Percentiles rank a stretch among this genome's conserved stretches.
Conservation (phyloP, 2,329 filamentous ascomycete genomes). For the Cercospora janseana region DNA sequence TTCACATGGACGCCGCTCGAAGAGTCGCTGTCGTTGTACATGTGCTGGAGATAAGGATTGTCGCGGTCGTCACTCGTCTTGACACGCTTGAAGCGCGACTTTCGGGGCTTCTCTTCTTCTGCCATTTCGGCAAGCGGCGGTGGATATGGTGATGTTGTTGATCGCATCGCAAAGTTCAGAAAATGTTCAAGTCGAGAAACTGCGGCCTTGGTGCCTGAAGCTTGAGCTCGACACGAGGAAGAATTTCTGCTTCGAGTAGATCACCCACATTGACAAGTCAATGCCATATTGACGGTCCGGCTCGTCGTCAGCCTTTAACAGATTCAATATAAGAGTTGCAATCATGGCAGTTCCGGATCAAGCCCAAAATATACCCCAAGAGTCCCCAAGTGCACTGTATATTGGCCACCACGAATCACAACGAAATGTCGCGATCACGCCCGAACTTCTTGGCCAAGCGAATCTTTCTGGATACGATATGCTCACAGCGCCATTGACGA, state of each 20-base stretch:
- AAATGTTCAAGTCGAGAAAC: conserved; percentile 2
- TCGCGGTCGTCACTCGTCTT: conserved; percentile 57
- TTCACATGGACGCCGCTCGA: conserved; percentile 33
- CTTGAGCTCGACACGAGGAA: background rate
- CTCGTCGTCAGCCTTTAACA: background rate
- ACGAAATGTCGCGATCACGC: conserved; percentile 44
- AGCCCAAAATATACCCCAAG: conserved; percentile 26
- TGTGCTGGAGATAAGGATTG: conserved; percentile 92
- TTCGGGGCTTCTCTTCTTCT: conserved; percentile 28
- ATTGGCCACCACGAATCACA: conserved; percentile 72
- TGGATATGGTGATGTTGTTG: conserved; percentile 7
- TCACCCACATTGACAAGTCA: background rate
- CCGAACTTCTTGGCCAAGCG: conserved; percentile 64
- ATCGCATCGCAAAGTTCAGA: background rate
- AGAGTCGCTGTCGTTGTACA: conserved; percentile 56
- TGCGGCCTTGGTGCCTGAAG: conserved; percentile 1
- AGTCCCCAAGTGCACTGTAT: conserved; percentile 57
- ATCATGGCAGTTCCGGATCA: conserved; percentile 15
- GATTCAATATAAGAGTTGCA: background rate
- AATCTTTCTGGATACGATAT: conserved; percentile 67
- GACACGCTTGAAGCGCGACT: conserved; percentile 46
- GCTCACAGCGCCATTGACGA: conserved; percentile 76
- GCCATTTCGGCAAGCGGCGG: conserved; percentile 45
- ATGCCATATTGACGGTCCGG: background rate
- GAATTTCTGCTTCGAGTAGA: conserved; percentile 8